These are phyloP conservation scores for Ophiostoma ips DNA, from an alignment of 2,329 filamentous ascomycete genomes.

Conservation along the genomic window DNA sequence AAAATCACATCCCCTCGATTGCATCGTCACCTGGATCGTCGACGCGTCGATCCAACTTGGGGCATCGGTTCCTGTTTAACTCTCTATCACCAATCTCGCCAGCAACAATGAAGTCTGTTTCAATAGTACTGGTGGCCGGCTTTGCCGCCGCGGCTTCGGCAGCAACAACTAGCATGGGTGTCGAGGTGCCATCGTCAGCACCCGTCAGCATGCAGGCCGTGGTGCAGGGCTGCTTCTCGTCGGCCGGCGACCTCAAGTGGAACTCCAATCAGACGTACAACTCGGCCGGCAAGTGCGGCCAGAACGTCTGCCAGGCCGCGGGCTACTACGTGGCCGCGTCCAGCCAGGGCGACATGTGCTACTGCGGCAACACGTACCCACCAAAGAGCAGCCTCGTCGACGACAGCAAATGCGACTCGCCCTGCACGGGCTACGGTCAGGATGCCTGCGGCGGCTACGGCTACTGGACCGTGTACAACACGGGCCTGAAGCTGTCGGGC, in stretches of 20 bases:
- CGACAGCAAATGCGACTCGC: slow-evolving; percentile 46
- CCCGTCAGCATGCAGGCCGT: slow-evolving; percentile 26
- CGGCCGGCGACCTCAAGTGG: slow-evolving; percentile 25
- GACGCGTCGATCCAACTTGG: background rate
- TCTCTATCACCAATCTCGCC: background rate
- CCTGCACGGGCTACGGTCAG: slow-evolving; percentile 47
- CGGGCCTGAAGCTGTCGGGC: slow-evolving; percentile 29
- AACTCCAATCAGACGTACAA: slow-evolving; percentile 20
- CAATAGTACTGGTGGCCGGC: slow-evolving; percentile 10
- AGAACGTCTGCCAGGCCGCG: slow-evolving; percentile 24
- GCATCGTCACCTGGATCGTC: background rate
- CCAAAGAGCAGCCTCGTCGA: slow-evolving; percentile 37
- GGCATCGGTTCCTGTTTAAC: background rate
- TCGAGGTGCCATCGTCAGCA: slow-evolving; percentile 25
- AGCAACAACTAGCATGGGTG: slow-evolving; percentile 10
- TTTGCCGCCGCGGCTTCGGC: slow-evolving; percentile 6
- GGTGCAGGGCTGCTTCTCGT: slow-evolving; percentile 38
- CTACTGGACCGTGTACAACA: slow-evolving; percentile 37
- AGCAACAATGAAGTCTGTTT: slow-evolving; percentile 10
- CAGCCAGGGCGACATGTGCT: slow-evolving; percentile 49
- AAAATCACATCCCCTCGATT: too few species aligned
- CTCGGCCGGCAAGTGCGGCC: slow-evolving; percentile 29
- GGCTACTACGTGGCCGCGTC: slow-evolving; percentile 47
- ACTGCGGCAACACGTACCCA: slow-evolving; percentile 59
- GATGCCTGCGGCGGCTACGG: slow-evolving; percentile 51